phyloP scores from a whole-genome alignment of 495 filamentous ascomycete genomes.

The Trypethelium eluteriae region DNA sequence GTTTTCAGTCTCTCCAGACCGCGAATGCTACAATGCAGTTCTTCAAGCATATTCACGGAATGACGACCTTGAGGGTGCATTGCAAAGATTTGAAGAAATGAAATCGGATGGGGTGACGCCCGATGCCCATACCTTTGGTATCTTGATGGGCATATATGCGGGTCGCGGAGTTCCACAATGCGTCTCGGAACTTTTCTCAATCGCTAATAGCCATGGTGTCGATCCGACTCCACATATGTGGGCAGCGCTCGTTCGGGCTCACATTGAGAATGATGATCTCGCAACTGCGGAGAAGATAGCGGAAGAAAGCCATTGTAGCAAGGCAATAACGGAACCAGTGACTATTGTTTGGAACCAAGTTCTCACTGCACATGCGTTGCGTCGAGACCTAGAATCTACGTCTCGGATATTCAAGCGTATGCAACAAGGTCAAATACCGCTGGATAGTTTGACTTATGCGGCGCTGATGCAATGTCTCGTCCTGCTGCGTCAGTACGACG shows the following conservation, averaged over 20 bases:
- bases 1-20: constrained; percentile 48
- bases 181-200: constrained; percentile 26
- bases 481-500: constrained; percentile 51
- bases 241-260: background rate
- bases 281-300: constrained; percentile 28
- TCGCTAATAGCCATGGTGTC: background rate
- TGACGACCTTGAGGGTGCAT: constrained; percentile 55
- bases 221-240: background rate
- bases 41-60: constrained; percentile 61
- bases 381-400: constrained; percentile 54
- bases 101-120: constrained; percentile 38
- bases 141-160: constrained; percentile 63
- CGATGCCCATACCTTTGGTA: constrained; percentile 57
- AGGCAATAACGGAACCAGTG: constrained; percentile 37
- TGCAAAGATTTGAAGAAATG: constrained; percentile 49
- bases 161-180: constrained; percentile 67
- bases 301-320: constrained; percentile 32
- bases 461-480: constrained; percentile 64
- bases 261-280: constrained; percentile 14
- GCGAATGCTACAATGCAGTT: constrained; percentile 65
- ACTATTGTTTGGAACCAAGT: constrained; percentile 74
- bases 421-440: constrained; percentile 47
- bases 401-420: constrained; percentile 57
- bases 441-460: constrained; percentile 64
- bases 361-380: constrained; percentile 57